phyloP scores from a whole-genome alignment of 2,329 filamentous ascomycete species.

The Gremmenia infestans region DNA sequence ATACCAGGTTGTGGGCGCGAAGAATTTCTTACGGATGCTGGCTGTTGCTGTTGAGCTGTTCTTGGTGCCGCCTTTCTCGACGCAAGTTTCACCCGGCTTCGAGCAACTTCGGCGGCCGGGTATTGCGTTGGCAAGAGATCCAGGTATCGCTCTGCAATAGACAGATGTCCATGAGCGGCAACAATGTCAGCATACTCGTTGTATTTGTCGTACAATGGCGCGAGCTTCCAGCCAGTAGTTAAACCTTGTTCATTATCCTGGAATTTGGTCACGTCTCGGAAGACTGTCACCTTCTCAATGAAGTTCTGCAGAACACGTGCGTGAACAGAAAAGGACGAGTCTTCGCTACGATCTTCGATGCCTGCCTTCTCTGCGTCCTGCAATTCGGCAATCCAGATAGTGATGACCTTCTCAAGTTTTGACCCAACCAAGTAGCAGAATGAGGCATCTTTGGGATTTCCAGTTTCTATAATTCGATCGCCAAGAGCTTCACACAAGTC shows the following conservation, averaged over 20 bases:
- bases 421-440: constrained; percentile 96
- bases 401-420: constrained; percentile 94
- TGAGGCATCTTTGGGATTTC: constrained; percentile 79
- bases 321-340: constrained; percentile 87
- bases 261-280: constrained; percentile 91
- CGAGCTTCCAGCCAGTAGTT: constrained; percentile 81
- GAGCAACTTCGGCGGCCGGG: constrained; percentile 79
- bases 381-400: constrained; percentile 88
- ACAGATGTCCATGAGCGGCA: constrained; percentile 80
- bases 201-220: constrained; percentile 87
- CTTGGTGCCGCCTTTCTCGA: constrained; percentile 56
- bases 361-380: constrained; percentile 75
- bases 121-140: constrained; percentile 79
- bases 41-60: constrained; percentile 31
- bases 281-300: constrained; percentile 97
- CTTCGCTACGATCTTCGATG: constrained; percentile 62
- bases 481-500: constrained; percentile 93
- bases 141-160: constrained; percentile 85
- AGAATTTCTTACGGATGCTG: constrained; percentile 36
- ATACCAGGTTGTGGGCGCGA: constrained; percentile 38
- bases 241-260: constrained; percentile 69
- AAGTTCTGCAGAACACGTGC: constrained; percentile 84
- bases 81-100: constrained; percentile 79
- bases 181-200: constrained; percentile 95
- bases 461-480: constrained; percentile 78